Evolutionary conservation across 2,329 filamentous ascomycete species (phyloP).

Genomic region (Trichocomaceae sp.): DNA sequence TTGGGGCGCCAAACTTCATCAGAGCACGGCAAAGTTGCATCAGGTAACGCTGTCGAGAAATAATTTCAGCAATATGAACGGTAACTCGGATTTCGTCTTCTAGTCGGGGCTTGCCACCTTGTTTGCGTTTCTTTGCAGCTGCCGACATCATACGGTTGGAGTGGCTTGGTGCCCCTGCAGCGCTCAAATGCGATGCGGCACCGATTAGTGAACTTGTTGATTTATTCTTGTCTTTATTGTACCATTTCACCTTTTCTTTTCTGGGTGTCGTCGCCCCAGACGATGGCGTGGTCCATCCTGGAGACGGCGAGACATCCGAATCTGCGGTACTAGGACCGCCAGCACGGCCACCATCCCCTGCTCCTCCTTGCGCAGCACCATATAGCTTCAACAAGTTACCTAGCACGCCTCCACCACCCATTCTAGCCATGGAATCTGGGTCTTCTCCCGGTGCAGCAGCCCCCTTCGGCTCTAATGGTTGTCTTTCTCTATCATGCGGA

Average conservation of each 20-base stretch:
- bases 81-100: slow-evolving; percentile 51
- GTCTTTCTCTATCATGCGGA: slow-evolving; percentile 22
- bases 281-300: slow-evolving; percentile 17
- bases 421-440: slow-evolving; percentile 20
- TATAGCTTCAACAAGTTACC: slow-evolving; percentile 67
- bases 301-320: slow-evolving; percentile 21
- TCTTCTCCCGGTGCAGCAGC: slow-evolving; percentile 20
- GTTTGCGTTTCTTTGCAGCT: slow-evolving; percentile 18
- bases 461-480: slow-evolving; percentile 27
- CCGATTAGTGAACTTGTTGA: slow-evolving; percentile 35
- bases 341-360: slow-evolving; percentile 13
- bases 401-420: slow-evolving; percentile 53
- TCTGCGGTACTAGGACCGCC: slow-evolving; percentile 18
- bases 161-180: slow-evolving; percentile 25
- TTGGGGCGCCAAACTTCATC: slow-evolving; percentile 86
- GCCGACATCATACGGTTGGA: slow-evolving; percentile 20
- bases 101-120: slow-evolving; percentile 19
- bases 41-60: slow-evolving; percentile 75
- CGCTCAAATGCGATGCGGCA: slow-evolving; percentile 33
- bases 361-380: slow-evolving; percentile 35
- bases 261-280: slow-evolving; percentile 30
- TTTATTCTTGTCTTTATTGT: slow-evolving; percentile 32
- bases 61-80: slow-evolving; percentile 59
- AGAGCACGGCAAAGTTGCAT: slow-evolving; percentile 76
- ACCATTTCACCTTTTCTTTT: slow-evolving; percentile 38